A percentile compares a stretch with the other conserved stretches of the same genome.
phyloP scores from a whole-genome alignment of 495 filamentous ascomycete species.

The Penicillium steckii region DNA sequence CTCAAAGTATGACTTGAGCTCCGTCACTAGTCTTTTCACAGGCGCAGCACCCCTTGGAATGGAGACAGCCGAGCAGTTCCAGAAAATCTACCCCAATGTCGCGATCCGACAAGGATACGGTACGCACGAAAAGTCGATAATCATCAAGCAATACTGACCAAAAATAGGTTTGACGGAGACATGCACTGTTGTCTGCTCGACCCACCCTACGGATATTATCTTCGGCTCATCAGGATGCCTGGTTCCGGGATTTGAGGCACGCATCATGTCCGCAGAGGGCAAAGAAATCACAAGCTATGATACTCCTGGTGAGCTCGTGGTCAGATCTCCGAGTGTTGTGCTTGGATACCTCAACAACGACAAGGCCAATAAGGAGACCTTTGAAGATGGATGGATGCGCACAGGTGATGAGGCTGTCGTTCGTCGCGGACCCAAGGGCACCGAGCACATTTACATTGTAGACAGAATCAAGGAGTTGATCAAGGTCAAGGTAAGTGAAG shows the following conservation, averaged over 20 bases:
- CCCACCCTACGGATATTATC: constrained; percentile 63
- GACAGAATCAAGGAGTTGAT: constrained; percentile 93
- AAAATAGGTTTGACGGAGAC: constrained; percentile 75
- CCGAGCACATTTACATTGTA: constrained; percentile 80
- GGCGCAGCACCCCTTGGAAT: constrained; percentile 82
- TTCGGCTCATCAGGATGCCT: constrained; percentile 74
- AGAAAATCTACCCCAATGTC: constrained; percentile 63
- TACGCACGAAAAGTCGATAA: constrained; percentile 26
- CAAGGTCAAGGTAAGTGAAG: constrained; percentile 78
- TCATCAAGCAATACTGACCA: constrained; percentile 8
- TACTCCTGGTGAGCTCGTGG: constrained; percentile 75
- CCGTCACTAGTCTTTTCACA: constrained; percentile 65
- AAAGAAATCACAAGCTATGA: constrained; percentile 73
- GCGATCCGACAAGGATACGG: constrained; percentile 78
- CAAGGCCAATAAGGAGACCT: constrained; percentile 78
- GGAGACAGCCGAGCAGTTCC: constrained; percentile 71
- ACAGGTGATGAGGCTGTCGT: constrained; percentile 86
- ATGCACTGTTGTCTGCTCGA: constrained; percentile 67
- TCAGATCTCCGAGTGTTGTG: constrained; percentile 73
- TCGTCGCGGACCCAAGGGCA: constrained; percentile 55
- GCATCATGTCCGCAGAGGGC: constrained; percentile 71
- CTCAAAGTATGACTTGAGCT: constrained; percentile 72
- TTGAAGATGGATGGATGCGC: constrained; percentile 74
- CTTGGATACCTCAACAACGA: constrained; percentile 85
- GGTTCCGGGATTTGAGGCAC: constrained; percentile 63